A percentile compares a stretch with the other conserved stretches of the same genome.
Conservation (phyloP, 371 early-diverging fungal genomes). For the Dinochytrium kinnereticum region DNA sequence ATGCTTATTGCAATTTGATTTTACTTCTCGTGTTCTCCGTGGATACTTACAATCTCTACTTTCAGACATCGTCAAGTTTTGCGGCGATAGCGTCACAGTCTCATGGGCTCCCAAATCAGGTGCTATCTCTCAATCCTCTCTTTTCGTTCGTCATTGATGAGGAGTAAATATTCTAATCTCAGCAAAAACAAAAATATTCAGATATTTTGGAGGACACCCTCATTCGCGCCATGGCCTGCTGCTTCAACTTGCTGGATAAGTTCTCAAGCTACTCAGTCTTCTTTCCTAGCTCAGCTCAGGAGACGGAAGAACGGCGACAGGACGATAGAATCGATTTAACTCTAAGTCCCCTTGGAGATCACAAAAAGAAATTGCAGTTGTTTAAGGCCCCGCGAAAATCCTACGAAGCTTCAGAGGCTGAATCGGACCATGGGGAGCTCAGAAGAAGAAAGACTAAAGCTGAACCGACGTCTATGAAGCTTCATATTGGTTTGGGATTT, state of each 20-base stretch:
- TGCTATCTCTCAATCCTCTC: no score
- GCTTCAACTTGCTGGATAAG: background rate
- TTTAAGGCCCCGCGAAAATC: background rate
- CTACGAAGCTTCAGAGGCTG: background rate
- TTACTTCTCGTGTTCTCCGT: background rate
- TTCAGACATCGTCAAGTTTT: conserved; percentile 10
- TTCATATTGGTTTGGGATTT: conserved; percentile 23
- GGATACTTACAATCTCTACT: background rate
- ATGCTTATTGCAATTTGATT: no score
- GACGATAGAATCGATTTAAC: no score
- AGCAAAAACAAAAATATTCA: background rate
- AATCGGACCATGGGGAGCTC: background rate
- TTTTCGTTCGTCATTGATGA: no score
- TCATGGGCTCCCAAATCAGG: background rate
- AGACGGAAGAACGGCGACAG: no score
- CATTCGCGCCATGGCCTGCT: background rate
- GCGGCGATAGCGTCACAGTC: conserved; percentile 12
- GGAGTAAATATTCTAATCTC: no score
- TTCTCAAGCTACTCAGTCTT: background rate
- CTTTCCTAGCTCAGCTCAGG: background rate
- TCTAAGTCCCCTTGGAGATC: no score
- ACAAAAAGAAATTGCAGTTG: background rate
- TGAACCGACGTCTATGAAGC: background rate
- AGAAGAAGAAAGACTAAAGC: background rate
- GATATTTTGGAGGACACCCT: background rate